Base-by-base conservation (phyloP, 345 rosid genomes). In the Euphorbia pulcherrima region DNA sequence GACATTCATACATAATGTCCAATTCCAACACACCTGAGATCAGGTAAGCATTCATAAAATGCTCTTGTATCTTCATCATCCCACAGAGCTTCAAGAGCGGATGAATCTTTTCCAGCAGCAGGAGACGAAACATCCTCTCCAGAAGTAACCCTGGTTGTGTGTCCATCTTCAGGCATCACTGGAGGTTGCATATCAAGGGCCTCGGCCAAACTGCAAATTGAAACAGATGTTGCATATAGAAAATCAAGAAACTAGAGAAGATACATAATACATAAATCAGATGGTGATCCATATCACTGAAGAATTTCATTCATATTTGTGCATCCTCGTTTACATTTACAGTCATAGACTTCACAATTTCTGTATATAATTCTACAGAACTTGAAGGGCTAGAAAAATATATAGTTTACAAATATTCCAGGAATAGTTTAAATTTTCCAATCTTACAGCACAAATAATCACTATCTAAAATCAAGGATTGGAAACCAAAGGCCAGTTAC, bases 121-220 rank as follows among this genome's bases (percentile, higher is more conserved):
- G 88, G 83, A 63, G 92, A 78, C 35, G 92, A 83, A 55, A 82
- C 78, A 70, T 95, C 99, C 60, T 88, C 97, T 62, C 92, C 93
- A 63, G 88, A 83, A 64, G 90, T 86, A 71, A 92, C 87, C 83
- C 97, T 83, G 57, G 99, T 95, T 47, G 95, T 88, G 84, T 91
- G 96, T 68, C 89, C 90, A 79, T 95, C 97, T 80, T 95, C 99
- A 21, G 97, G 97, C 97, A 95, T 92, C 29, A 79, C 88, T 58
- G 97, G 97, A 78, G 97, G 92, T 80, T 95, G 97, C 99, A 87
- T 90, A 81, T 95, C 97, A 68, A 95, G 90, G 62, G 97, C 83
- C 83, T 95, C 99, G 47, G 99, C 97, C 75, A 95, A 83, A 64
- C 99, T 95, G 88, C 44, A 53, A 28, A 65, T 17, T 50, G 59